phyloP scores from a whole-genome alignment of 2,329 filamentous ascomycete genomes.

The Curvularia eragrostidis region DNA sequence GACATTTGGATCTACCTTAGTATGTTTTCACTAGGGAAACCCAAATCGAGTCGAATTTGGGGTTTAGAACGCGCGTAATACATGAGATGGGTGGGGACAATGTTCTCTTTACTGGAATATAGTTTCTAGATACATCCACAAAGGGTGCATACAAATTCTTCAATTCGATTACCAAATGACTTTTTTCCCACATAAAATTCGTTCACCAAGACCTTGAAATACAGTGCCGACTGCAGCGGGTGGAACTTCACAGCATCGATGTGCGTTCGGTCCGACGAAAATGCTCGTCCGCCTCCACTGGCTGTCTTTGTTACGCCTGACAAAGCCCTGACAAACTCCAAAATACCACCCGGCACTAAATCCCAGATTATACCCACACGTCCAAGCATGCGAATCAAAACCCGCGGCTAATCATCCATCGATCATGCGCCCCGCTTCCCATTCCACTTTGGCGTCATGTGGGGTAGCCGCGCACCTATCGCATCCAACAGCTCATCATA shows the following conservation, averaged over 20 bases:
- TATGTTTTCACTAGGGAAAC: not conserved
- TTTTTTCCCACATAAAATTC: not conserved
- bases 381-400: constrained; percentile 18
- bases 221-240: not conserved
- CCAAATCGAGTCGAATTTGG: not conserved
- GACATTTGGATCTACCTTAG: not conserved
- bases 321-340: constrained; percentile 25
- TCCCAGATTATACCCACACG: constrained; percentile 3
- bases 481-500: not conserved
- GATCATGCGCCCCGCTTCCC: constrained; percentile 14
- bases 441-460: constrained; percentile 28
- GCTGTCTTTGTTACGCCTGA: constrained; percentile 13
- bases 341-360: not conserved
- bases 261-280: not conserved
- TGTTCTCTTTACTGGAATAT: not conserved
- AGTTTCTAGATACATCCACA: not conserved
- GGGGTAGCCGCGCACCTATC: constrained; percentile 29
- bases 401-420: constrained; percentile 4
- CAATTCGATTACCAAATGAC: too few species aligned
- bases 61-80: not conserved
- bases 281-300: not conserved
- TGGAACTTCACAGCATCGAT: not conserved
- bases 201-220: not conserved
- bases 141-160: not conserved
- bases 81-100: not conserved